Evolutionary conservation across 2,329 filamentous ascomycete species (phyloP), one percentile per base, ranked within the genome.

Genomic region (Ophiostoma quercus): DNA sequence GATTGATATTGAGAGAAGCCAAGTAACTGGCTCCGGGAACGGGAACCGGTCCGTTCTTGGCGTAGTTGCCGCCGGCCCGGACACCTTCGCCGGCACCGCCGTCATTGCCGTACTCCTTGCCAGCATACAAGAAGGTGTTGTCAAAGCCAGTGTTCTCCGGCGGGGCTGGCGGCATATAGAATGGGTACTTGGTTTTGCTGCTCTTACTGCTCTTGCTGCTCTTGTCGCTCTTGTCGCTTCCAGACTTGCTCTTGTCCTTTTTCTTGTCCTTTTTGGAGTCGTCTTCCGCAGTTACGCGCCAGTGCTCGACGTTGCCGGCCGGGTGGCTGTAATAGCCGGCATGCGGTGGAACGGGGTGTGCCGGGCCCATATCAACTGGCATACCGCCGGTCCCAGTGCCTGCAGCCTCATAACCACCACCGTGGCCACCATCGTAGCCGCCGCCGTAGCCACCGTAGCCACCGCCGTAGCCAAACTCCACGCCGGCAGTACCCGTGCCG

Each of bases 281-380:
- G 11, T 43, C 47, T 41, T 54, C 47, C 3, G 47, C n/a, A 39
- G 22, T 51, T 19, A 67, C 67, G 3, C 67, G 67, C n/a, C n/a
- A 71, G 37, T 32, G 67, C 37, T 69, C 69, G n/a, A 71, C 34
- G 39, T 68, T 67, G 37, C 69, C 62, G 25, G 69, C 69, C 1
- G 67, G 69, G 25, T 70, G 69, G 19, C 69, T 62, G 14, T 47
- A 22, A 25, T 68, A 70, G 25, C 69, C 69, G 1, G 19, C 43
- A 14, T 68, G 60, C 47, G 62, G 69, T 11, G 69, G 67, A 25
- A 67, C 60, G 14, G 14, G 12, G 2, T 43, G 60, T 1, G 51
- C 67, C 34, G 51, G 43, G 3, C 60, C 67, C 7, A 65, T 16
- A 34, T 67, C 16, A 14, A 67, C 66, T 2, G 41, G 25, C 66